phyloP scores from a whole-genome alignment of 257 asterid genomes.

The Solanum clarkiae region DNA sequence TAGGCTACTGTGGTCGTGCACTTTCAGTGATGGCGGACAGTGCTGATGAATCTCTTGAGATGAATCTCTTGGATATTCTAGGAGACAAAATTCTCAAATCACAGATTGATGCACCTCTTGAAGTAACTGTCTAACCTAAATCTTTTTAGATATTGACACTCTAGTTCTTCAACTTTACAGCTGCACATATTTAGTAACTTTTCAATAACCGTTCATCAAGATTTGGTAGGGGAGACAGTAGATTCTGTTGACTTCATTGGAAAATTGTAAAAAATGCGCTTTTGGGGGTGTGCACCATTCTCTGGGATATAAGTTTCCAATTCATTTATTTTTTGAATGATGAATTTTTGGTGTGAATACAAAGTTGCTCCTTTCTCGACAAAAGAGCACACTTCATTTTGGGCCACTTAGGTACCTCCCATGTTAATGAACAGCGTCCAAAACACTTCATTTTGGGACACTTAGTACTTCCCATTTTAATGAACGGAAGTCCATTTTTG shows the following conservation, averaged over 20 bases:
- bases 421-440: neutral
- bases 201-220: neutral
- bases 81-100: conserved; percentile 74
- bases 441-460: neutral
- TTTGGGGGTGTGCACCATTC: neutral
- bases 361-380: neutral
- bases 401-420: neutral
- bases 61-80: conserved; percentile 63
- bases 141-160: neutral
- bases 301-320: neutral
- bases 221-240: neutral
- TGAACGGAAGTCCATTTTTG: neutral
- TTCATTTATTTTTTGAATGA: neutral
- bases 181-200: neutral
- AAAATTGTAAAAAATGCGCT: neutral
- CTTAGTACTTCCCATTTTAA: neutral
- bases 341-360: neutral
- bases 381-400: neutral
- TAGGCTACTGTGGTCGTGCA: conserved; percentile 94
- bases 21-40: conserved; percentile 44
- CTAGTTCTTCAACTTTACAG: conserved; percentile 4
- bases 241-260: neutral
- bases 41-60: conserved; percentile 75
- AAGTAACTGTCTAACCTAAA: conserved; percentile 38
- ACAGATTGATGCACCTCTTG: conserved; percentile 60